Percentiles rank a stretch among this genome's conserved stretches.
These are phyloP conservation scores for Adansonia rubrostipa DNA, from an alignment of 441 rosid species.

Conservation along the genomic window DNA sequence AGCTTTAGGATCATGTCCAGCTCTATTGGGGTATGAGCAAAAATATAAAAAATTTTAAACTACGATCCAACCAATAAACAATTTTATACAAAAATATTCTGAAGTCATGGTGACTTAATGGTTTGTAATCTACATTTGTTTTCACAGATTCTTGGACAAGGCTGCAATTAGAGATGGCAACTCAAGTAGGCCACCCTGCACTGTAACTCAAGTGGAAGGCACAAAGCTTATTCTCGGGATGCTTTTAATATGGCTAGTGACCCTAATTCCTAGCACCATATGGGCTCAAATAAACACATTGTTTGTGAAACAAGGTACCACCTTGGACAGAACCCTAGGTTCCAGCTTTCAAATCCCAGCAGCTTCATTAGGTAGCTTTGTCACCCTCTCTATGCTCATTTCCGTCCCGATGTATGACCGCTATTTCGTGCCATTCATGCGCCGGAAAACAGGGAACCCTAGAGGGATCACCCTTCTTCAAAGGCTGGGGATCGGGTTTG, in stretches of 20 bases:
- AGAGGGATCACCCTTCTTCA: constrained; percentile 84
- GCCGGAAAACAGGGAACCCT: constrained; percentile 64
- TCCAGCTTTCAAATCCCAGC: constrained; percentile 71
- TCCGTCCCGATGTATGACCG: constrained; percentile 81
- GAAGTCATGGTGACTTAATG: not conserved
- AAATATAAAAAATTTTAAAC: too few species aligned
- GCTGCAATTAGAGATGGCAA: constrained; percentile 65
- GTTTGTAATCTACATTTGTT: not conserved
- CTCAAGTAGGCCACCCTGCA: constrained; percentile 48
- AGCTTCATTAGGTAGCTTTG: constrained; percentile 75
- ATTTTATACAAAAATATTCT: not conserved
- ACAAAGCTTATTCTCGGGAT: constrained; percentile 71
- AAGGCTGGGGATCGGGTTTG: constrained; percentile 73
- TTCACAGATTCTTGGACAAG: constrained; percentile 79
- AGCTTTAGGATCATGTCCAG: too few species aligned
- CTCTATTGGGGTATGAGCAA: too few species aligned
- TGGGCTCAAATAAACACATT: constrained; percentile 94
- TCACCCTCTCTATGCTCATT: constrained; percentile 81
- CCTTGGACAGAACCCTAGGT: constrained; percentile 64
- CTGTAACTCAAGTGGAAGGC: constrained; percentile 86
- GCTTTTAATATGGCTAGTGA: constrained; percentile 73
- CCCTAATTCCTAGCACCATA: constrained; percentile 75
- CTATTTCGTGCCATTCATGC: constrained; percentile 74
- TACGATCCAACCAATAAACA: too few species aligned
- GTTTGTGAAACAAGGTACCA: constrained; percentile 90